These are phyloP conservation scores for Penicillium sp. DNA, from an alignment of 2,329 filamentous ascomycete genomes.

Conservation along the genomic window DNA sequence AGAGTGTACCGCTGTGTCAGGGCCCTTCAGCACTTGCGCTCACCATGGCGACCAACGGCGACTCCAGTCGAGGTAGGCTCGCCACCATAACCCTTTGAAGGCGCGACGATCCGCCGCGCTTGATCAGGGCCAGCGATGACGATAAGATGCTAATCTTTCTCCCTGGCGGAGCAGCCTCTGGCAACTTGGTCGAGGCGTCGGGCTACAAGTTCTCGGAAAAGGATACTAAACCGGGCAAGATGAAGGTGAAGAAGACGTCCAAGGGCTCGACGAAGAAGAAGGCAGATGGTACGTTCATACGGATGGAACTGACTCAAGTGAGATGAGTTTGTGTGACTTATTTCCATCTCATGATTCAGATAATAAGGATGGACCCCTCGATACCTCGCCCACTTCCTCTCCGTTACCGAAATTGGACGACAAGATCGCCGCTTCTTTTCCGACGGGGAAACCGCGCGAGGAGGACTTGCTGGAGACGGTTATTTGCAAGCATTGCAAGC, in stretches of 20 bases:
- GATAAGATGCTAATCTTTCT: background rate
- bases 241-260: conserved; percentile 48
- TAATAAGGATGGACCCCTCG: conserved; percentile 31
- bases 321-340: background rate
- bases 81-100: conserved; percentile 7
- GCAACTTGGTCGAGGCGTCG: conserved; percentile 49
- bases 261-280: conserved; percentile 42
- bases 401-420: conserved; percentile 69
- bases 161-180: conserved; percentile 21
- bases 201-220: conserved; percentile 52
- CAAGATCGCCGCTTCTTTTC: conserved; percentile 75
- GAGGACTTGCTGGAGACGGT: conserved; percentile 80
- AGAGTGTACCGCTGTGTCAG: conserved; percentile 8
- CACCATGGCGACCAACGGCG: conserved; percentile 43
- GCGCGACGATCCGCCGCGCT: conserved; percentile 9
- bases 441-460: conserved; percentile 78
- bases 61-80: conserved; percentile 38
- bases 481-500: conserved; percentile 93
- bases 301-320: too few relatives aligned
- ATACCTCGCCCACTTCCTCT: conserved; percentile 41
- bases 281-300: conserved; percentile 34
- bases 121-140: background rate
- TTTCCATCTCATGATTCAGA: too few relatives aligned
- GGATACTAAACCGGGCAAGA: conserved; percentile 49
- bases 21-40: conserved; percentile 12